phyloP scores from a whole-genome alignment of 371 early-diverging fungal species.

The Lichtheimia ramosa region DNA sequence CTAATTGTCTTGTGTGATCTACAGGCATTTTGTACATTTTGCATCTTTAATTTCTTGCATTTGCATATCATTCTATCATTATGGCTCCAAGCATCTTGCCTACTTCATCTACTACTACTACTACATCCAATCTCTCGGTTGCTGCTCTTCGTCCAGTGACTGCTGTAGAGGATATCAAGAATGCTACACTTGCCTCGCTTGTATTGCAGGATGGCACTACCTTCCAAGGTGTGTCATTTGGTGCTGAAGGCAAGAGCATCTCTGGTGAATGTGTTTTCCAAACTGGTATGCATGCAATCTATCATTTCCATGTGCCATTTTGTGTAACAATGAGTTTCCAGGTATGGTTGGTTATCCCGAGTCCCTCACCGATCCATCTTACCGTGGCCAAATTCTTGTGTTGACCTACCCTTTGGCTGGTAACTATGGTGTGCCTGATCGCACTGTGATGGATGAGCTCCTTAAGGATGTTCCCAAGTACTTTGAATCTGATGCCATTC shows the following conservation, averaged over 20 bases:
- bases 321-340: conserved; percentile 17
- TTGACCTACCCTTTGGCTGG: conserved; percentile 85
- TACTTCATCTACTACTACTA: conserved; percentile 33
- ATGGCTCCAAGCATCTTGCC: conserved; percentile 43
- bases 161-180: conserved; percentile 44
- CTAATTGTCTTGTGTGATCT: too few species aligned
- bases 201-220: conserved; percentile 84
- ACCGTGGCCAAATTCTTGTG: conserved; percentile 93
- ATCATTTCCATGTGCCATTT: neutral
- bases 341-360: conserved; percentile 82
- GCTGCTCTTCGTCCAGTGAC: conserved; percentile 56
- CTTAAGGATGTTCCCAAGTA: conserved; percentile 81
- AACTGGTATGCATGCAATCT: conserved; percentile 72
- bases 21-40: conserved; percentile 4
- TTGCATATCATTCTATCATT: conserved; percentile 11
- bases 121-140: conserved; percentile 33
- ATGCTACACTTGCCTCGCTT: conserved; percentile 63
- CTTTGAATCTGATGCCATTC: conserved; percentile 87
- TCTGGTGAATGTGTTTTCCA: conserved; percentile 97
- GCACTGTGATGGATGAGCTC: conserved; percentile 69
- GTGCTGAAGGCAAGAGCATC: conserved; percentile 81
- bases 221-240: conserved; percentile 91
- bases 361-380: conserved; percentile 95
- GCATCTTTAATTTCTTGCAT: neutral
- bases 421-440: conserved; percentile 93